Conservation (phyloP, 179 eudicot genomes). For the Beta macrorhiza region DNA sequence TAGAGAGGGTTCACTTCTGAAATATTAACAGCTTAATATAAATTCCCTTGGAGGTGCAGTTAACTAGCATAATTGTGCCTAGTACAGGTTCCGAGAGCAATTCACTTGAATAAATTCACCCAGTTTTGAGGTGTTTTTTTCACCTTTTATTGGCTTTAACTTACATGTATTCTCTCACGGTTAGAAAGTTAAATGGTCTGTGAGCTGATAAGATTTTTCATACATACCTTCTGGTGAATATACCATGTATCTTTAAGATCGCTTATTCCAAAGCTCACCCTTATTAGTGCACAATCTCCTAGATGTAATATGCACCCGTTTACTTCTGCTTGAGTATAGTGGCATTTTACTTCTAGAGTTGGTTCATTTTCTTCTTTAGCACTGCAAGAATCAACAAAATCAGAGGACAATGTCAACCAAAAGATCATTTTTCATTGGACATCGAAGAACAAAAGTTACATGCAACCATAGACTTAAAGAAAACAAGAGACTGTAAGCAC, state of each 20-base stretch:
- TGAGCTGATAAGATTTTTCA: background rate
- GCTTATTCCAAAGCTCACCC: constrained; percentile 31
- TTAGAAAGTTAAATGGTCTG: background rate
- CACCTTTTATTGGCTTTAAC: background rate
- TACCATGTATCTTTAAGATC: background rate
- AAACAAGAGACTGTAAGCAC: constrained; percentile 18
- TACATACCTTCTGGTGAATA: background rate
- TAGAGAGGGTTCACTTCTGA: background rate
- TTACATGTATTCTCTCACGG: background rate
- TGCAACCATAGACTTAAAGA: constrained; percentile 20
- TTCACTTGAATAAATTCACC: background rate
- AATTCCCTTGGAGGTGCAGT: background rate
- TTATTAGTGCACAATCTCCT: constrained; percentile 47
- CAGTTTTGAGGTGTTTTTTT: background rate
- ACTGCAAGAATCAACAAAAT: constrained; percentile 31
- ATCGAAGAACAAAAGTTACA: constrained; percentile 20
- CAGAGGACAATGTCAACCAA: constrained; percentile 23
- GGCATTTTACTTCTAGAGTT: constrained; percentile 41
- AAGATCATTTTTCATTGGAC: background rate
- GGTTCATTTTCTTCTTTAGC: constrained; percentile 40
- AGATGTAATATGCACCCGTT: constrained; percentile 33
- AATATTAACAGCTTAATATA: background rate
- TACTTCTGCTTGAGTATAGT: constrained; percentile 36
- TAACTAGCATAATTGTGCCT: background rate
- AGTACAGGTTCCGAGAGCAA: background rate